These are phyloP conservation scores for Petunia hybrid DNA, from an alignment of 305 asterid genomes.

Conservation along the genomic window DNA sequence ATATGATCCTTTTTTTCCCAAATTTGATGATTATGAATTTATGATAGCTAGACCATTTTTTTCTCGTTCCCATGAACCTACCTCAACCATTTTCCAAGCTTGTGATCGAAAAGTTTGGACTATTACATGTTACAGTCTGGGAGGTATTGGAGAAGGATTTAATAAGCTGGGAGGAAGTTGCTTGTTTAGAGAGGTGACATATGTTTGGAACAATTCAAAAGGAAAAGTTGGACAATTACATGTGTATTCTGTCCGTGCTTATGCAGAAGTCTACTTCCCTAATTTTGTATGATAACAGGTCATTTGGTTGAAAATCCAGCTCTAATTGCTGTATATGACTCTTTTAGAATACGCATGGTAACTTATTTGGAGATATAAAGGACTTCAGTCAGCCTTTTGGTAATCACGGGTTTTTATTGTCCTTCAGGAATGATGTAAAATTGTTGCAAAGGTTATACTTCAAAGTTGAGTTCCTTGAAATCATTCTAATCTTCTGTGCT, in stretches of 20 bases:
- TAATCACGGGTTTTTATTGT: not conserved
- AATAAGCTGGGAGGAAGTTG: not conserved
- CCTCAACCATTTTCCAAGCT: conserved; percentile 24
- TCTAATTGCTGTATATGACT: not conserved
- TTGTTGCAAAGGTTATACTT: conserved; percentile 10
- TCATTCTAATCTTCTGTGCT: conserved; percentile 11
- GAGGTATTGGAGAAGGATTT: not conserved
- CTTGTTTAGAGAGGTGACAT: not conserved
- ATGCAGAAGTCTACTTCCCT: not conserved
- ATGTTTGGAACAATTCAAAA: not conserved
- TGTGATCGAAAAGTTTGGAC: not conserved
- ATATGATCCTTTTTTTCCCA: not conserved
- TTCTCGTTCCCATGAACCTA: not conserved
- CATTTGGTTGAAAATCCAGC: not conserved
- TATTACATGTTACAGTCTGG: too few species aligned
- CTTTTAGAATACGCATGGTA: not conserved
- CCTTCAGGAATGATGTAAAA: not conserved
- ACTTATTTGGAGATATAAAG: conserved; percentile 24
- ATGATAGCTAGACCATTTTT: conserved; percentile 1
- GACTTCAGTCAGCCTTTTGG: conserved; percentile 1
- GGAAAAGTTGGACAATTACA: conserved; percentile 14
- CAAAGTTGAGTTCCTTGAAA: not conserved
- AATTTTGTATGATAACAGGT: not conserved
- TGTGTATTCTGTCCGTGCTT: conserved; percentile 1
- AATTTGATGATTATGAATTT: conserved; percentile 17